These are phyloP conservation scores for Endocarpon pusillum DNA, from an alignment of 495 filamentous ascomycete species.

Conservation along the genomic window DNA sequence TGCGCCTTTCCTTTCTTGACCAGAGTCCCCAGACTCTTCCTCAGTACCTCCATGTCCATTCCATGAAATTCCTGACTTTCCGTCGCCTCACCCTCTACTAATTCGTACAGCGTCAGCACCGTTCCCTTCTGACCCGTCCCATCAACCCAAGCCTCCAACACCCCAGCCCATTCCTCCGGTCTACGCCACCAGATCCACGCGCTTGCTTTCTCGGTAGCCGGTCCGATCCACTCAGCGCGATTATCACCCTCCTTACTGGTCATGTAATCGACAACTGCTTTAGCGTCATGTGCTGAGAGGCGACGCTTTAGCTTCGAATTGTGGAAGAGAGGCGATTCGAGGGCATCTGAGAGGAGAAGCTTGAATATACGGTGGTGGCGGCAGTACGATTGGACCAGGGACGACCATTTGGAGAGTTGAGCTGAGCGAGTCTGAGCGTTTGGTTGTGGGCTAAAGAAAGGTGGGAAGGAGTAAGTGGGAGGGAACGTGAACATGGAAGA, in stretches of 20 bases:
- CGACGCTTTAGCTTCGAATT: constrained; percentile 35
- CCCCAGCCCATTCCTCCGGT: constrained; percentile 58
- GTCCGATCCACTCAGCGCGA: constrained; percentile 52
- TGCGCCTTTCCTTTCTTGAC: constrained; percentile 86
- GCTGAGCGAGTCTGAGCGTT: constrained; percentile 55
- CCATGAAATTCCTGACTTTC: constrained; percentile 58
- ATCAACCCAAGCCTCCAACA: constrained; percentile 49
- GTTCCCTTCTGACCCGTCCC: constrained; percentile 53
- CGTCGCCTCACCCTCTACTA: constrained; percentile 49
- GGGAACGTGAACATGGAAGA: constrained; percentile 32
- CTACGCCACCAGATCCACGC: constrained; percentile 55
- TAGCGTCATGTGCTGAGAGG: constrained; percentile 42
- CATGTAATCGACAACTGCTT: constrained; percentile 61
- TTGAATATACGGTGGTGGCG: constrained; percentile 54
- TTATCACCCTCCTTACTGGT: constrained; percentile 33
- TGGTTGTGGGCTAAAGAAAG: constrained; percentile 52
- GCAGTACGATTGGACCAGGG: constrained; percentile 75
- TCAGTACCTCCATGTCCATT: constrained; percentile 65
- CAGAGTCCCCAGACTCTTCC: constrained; percentile 57
- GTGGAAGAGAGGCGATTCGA: constrained; percentile 40
- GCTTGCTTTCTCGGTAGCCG: constrained; percentile 17
- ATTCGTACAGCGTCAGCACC: constrained; percentile 64
- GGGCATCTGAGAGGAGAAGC: constrained; percentile 44
- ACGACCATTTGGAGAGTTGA: constrained; percentile 70
- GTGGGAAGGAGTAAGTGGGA: constrained; percentile 31